A percentile compares a stretch with the other conserved stretches of the same genome.
These are phyloP conservation scores for Earliella scabrosa DNA, from an alignment of 1,284 basidiomycete genomes.

Conservation along the genomic window DNA sequence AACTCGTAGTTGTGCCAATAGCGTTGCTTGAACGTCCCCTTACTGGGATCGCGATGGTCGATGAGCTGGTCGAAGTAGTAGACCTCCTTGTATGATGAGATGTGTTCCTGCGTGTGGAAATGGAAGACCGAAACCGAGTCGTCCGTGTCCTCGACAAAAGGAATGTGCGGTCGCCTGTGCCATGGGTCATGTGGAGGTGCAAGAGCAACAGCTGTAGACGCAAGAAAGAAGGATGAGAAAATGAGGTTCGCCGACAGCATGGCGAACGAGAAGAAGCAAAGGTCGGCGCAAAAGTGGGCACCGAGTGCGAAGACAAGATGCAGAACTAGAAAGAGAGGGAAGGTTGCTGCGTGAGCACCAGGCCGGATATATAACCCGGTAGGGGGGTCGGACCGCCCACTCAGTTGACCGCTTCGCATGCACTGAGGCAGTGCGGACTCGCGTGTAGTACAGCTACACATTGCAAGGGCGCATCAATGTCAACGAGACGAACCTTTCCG, in stretches of 20 bases:
- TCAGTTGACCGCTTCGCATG: too few species aligned
- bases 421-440: too few species aligned
- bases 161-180: slow-evolving; percentile 1
- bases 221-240: not conserved
- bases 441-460: too few species aligned
- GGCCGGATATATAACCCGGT: not conserved
- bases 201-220: not conserved
- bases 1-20: slow-evolving; percentile 71
- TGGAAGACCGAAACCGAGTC: not conserved
- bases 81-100: slow-evolving; percentile 37
- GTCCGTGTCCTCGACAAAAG: not conserved
- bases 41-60: slow-evolving; percentile 66
- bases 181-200: not conserved
- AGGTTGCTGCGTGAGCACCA: not conserved
- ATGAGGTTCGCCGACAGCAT: not conserved
- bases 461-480: too few species aligned
- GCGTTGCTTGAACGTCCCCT: slow-evolving; percentile 76
- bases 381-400: not conserved
- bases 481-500: too few species aligned
- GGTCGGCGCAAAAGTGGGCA: not conserved
- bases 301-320: not conserved
- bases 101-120: slow-evolving; percentile 25
- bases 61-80: slow-evolving; percentile 75
- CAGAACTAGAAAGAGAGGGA: not conserved
- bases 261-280: not conserved